Evolutionary conservation across 2,329 filamentous ascomycete species (phyloP), one percentile per base, ranked within the genome.

Genomic region (Xylaria sp.): DNA sequence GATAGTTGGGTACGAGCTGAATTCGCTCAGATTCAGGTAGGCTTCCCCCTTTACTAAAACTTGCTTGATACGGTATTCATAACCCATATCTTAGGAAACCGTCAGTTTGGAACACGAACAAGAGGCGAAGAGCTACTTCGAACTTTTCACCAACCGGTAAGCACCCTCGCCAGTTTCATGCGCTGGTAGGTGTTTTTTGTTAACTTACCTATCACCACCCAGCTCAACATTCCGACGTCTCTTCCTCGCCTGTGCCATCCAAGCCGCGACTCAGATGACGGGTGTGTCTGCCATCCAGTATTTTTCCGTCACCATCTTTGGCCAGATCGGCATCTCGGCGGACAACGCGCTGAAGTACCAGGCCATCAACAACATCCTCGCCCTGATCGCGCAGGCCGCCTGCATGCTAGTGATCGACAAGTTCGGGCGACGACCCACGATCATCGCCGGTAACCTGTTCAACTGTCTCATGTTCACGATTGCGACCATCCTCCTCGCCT

Each of bases 241-340:
- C 5, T 85, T 91, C 68, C 76, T 92, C 8, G 86, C 86, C 29
- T 84, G 81, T 62, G 79, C 88, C 1, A 74, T 91, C 1, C 89
- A 92, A 68, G 88, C 85, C 0, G 84, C 83, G 0, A 78, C 87
- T 2, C 89, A 92, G 69, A 90, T 92, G 86, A 92, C 89, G 0
- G 89, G 89, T 60, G 86, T 88, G 0, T 83, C 79, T 1, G 86
- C 86, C 1, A 91, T 91, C 60, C 88, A 92, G 67, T 92, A 91
- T 71, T 91, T 88, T 71, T 86, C 84, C 0, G 81, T 87, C 17
- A 71, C 66, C 2, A 90, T 90, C 61, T 91, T 88, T 71, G 73
- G 71, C 1, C 81, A 89, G 66, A 89, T 90, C 61, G 88, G 88
- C 22, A 91, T 92, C 61, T 69, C 72, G 0, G 79, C 81, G 19